Conservation (phyloP, 2,329 filamentous ascomycete species). For the Paramyrothecium sp. region DNA sequence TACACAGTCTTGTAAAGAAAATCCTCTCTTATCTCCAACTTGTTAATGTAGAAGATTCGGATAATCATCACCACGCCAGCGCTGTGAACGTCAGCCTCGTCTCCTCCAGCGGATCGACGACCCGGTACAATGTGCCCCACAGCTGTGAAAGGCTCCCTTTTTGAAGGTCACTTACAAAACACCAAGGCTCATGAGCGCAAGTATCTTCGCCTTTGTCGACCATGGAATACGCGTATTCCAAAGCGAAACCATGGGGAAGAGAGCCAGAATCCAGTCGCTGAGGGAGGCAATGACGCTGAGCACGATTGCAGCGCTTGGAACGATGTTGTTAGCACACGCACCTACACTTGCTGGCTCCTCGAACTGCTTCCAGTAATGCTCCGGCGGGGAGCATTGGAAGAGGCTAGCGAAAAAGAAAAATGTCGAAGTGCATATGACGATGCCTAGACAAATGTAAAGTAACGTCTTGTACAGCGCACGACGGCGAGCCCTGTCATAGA, state of each 20-base stretch:
- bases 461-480: neutral
- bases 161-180: neutral
- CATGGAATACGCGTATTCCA: neutral
- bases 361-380: neutral
- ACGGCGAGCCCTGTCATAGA: neutral
- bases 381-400: neutral
- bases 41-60: neutral
- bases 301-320: neutral
- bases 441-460: neutral
- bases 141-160: neutral
- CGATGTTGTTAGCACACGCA: neutral
- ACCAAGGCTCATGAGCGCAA: neutral
- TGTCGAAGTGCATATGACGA: neutral
- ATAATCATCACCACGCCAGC: neutral
- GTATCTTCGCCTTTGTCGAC: neutral
- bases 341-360: neutral
- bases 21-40: neutral
- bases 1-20: neutral
- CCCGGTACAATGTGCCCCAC: neutral
- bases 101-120: neutral
- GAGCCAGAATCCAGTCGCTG: neutral
- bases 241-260: neutral
- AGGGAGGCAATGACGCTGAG: neutral
- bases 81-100: neutral
- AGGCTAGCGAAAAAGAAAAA: neutral